Evolutionary conservation across 805 yeast species (phyloP), one percentile per base, ranked within the genome.

Genomic region (Candida morakotiae): DNA sequence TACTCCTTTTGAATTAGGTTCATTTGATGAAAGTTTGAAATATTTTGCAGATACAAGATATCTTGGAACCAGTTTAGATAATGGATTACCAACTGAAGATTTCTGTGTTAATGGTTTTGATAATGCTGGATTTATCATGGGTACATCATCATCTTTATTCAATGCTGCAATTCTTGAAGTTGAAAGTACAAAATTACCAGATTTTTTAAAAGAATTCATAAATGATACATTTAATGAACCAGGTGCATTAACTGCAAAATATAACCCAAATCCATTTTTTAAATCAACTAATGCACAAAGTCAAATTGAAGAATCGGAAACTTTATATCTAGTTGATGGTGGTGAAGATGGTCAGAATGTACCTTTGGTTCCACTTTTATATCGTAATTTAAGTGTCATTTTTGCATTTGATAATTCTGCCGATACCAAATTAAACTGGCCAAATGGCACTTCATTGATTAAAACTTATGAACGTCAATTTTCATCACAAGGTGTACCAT

Each of bases 121-220:
- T 58, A 86, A 87, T 49, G 81, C 86, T 5, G 94, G 95, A 5
- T 88, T 77, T 52, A 62, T 86, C 21, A 65, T 86, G 62, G 96
- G 94, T 27, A 81, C 95, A 6, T 85, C 95, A 2, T 83, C 95
- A 2, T 71, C 91, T 1, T 60, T 87, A 34, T 87, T 87, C 67
- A 87, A 84, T 53, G 79, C 77, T 53, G 66, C 81, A 35, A 52
- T 85, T 15, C 57, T 81, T 31, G 71, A 73, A 46, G 56, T 83
- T 40, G 79, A 82, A 53, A 9, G 17, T 5, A 24, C 35, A n/a
- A 17, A 24, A 13, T 17, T 32, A 16, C 35, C 35, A 9, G 18
- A 13, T 4, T 23, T 32, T 17, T 6, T 32, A 5, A 32, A 23
- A 17, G 23, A 24, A 4, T 32, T 32, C 3, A 24, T 32, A 3